A percentile compares a stretch with the other conserved stretches of the same genome.
Conservation (phyloP, 2,329 filamentous ascomycete genomes). For the Pseudogymnoascus sp. region DNA sequence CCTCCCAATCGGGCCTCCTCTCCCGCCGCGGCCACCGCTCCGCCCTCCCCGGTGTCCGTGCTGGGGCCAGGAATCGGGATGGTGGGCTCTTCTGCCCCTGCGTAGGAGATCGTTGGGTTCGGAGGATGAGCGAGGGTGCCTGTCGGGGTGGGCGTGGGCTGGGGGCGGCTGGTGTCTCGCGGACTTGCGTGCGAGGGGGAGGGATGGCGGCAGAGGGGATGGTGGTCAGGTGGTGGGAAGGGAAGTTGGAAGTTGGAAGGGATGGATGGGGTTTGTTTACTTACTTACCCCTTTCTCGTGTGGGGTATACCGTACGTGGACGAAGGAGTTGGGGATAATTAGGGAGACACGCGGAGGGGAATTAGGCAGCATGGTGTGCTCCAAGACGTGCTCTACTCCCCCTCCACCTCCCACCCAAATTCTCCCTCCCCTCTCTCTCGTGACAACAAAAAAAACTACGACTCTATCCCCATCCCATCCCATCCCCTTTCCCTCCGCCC, state of each 20-base stretch:
- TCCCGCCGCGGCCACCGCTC: background rate
- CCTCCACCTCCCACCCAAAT: background rate
- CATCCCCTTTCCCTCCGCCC: background rate
- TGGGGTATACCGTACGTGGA: background rate
- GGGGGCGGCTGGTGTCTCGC: background rate
- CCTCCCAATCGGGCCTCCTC: background rate
- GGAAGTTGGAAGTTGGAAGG: too few species aligned
- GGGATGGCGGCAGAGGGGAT: background rate
- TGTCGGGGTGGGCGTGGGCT: background rate
- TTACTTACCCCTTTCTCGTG: background rate
- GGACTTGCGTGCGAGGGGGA: background rate
- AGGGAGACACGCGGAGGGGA: fast-evolving
- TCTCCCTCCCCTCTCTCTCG: too few species aligned
- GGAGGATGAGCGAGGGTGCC: background rate
- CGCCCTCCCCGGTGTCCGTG: background rate
- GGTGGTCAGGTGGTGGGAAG: background rate
- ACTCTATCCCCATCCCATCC: background rate
- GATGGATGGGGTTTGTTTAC: too few species aligned
- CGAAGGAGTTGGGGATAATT: background rate
- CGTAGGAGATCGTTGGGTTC: background rate
- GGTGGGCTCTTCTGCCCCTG: background rate
- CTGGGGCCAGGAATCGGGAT: background rate
- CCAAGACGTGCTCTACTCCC: background rate
- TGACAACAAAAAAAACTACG: background rate
- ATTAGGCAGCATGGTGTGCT: background rate